These are phyloP conservation scores for Debaryomyces subglobosus DNA, from an alignment of 1,139 yeast genomes.

Conservation along the genomic window DNA sequence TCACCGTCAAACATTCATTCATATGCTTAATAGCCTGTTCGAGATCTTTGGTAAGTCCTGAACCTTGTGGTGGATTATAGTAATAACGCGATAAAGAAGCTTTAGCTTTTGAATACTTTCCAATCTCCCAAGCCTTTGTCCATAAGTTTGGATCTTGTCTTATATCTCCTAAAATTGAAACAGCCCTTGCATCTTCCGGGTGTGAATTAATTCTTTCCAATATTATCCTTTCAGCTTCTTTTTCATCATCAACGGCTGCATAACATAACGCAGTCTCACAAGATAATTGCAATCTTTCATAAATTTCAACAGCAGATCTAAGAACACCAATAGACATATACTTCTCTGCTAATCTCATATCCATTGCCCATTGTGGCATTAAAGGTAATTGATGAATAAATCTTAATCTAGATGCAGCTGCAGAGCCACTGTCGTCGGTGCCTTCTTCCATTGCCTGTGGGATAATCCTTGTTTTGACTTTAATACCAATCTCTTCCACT, in stretches of 20 bases:
- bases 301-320: constrained; percentile 87
- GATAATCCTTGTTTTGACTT: constrained; percentile 60
- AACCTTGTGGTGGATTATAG: constrained; percentile 62
- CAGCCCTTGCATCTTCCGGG: constrained; percentile 83
- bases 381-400: constrained; percentile 77
- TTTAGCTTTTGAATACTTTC: constrained; percentile 83
- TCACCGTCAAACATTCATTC: constrained; percentile 71
- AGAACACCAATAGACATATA: constrained; percentile 85
- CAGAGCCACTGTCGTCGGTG: constrained; percentile 26
- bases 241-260: constrained; percentile 80
- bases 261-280: constrained; percentile 90
- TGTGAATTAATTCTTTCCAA: constrained; percentile 53
- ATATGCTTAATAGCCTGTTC: constrained; percentile 65
- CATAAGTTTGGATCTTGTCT: constrained; percentile 76
- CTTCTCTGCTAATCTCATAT: constrained; percentile 80
- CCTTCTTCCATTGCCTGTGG: constrained; percentile 50
- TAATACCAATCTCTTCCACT: constrained; percentile 84
- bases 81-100: constrained; percentile 76
- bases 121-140: constrained; percentile 87
- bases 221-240: constrained; percentile 65
- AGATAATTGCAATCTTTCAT: constrained; percentile 74
- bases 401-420: constrained; percentile 57
- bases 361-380: constrained; percentile 86
- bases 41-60: constrained; percentile 57
- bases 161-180: constrained; percentile 85